Conservation (phyloP, 805 yeast species). For the Ogataea populi-albae region DNA sequence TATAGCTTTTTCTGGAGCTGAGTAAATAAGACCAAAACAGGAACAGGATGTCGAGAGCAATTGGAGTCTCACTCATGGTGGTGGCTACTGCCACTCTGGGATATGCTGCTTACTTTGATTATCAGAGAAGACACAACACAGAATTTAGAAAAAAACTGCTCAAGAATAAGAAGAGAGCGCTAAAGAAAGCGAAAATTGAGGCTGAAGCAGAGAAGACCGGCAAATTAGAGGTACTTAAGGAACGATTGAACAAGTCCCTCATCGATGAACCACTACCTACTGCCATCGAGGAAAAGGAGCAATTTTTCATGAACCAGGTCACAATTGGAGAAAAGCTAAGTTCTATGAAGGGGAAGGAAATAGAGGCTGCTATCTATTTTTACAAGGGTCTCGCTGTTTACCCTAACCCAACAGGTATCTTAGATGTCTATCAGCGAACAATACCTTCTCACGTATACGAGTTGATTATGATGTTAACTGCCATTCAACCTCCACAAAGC, state of each 20-base stretch:
- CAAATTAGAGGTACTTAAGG: slow-evolving; percentile 58
- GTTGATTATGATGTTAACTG: slow-evolving; percentile 81
- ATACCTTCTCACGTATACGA: slow-evolving; percentile 82
- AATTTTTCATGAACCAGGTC: slow-evolving; percentile 77
- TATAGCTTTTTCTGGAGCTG: no score
- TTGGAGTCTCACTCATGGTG: slow-evolving; percentile 36
- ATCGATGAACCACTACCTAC: slow-evolving; percentile 73
- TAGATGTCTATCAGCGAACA: slow-evolving; percentile 85
- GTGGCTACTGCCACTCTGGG: slow-evolving; percentile 58
- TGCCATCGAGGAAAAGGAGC: slow-evolving; percentile 65
- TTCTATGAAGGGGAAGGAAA: slow-evolving; percentile 59
- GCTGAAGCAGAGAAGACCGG: slow-evolving; percentile 58
- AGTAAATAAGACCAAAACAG: no score
- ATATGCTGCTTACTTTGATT: slow-evolving; percentile 88
- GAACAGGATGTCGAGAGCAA: slow-evolving; percentile 28
- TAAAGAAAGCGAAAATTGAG: slow-evolving; percentile 51
- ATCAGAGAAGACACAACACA: slow-evolving; percentile 77
- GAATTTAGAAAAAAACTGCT: slow-evolving; percentile 78
- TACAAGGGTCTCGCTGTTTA: slow-evolving; percentile 91
- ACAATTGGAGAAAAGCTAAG: slow-evolving; percentile 82
- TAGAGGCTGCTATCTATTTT: slow-evolving; percentile 85
- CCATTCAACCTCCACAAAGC: slow-evolving; percentile 82
- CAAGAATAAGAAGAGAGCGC: slow-evolving; percentile 59
- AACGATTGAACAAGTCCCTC: slow-evolving; percentile 61
- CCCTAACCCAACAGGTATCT: slow-evolving; percentile 91